These are phyloP conservation scores for Nematocida minor DNA, from an alignment of 371 early-diverging fungal genomes.

Conservation along the genomic window DNA sequence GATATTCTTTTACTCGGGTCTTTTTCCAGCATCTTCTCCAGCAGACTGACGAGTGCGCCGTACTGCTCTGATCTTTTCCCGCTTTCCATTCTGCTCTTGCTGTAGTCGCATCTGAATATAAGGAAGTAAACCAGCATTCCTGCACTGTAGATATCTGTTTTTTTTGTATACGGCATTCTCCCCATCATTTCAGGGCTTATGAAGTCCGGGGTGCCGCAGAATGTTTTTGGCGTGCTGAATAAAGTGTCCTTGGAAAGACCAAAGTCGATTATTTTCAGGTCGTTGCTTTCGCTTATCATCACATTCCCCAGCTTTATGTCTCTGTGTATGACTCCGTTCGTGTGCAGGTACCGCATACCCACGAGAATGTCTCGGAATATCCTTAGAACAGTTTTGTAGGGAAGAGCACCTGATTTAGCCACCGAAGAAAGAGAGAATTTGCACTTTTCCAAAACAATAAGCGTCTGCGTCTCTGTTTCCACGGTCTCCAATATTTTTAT, in stretches of 20 bases:
- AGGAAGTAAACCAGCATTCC: slow-evolving; percentile 51
- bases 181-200: slow-evolving; percentile 48
- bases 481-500: slow-evolving; percentile 85
- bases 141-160: slow-evolving; percentile 51
- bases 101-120: slow-evolving; percentile 37
- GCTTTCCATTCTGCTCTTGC: not conserved
- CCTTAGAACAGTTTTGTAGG: slow-evolving; percentile 72
- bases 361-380: slow-evolving; percentile 47
- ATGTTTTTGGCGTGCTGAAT: slow-evolving; percentile 36
- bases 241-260: slow-evolving; percentile 48
- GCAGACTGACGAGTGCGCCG: slow-evolving; percentile 74
- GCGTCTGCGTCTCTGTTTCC: slow-evolving; percentile 83
- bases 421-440: slow-evolving; percentile 66
- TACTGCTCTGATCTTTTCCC: slow-evolving; percentile 38
- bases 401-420: slow-evolving; percentile 75
- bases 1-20: slow-evolving; percentile 79
- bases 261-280: slow-evolving; percentile 53
- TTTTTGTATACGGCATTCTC: slow-evolving; percentile 48
- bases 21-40: slow-evolving; percentile 79
- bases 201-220: slow-evolving; percentile 52
- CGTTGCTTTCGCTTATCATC: slow-evolving; percentile 41
- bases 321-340: slow-evolving; percentile 46
- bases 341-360: slow-evolving; percentile 47
- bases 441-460: slow-evolving; percentile 44
- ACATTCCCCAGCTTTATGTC: slow-evolving; percentile 54